Evolutionary conservation across 805 yeast genomes (phyloP).

Genomic region (Sugiyamaella qingdaonensis): DNA sequence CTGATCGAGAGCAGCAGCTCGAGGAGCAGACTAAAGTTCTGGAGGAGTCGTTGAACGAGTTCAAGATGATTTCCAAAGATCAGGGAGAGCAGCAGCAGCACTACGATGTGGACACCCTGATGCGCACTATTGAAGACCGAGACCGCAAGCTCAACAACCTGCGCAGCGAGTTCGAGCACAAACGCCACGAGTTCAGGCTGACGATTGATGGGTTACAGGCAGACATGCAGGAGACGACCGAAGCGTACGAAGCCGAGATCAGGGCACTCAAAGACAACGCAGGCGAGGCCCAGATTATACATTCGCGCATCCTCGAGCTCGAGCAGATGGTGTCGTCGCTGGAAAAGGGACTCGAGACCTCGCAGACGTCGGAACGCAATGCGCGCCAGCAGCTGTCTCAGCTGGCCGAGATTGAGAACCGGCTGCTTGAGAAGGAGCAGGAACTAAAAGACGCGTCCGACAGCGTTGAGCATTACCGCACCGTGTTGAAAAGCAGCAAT

Average conservation of each 20-base stretch:
- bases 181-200: constrained; percentile 31
- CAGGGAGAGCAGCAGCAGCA: constrained; percentile 5
- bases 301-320: constrained; percentile 23
- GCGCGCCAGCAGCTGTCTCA: constrained; percentile 30
- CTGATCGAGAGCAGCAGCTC: constrained; percentile 33
- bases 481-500: constrained; percentile 1
- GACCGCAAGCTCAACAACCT: constrained; percentile 28
- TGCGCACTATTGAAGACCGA: constrained; percentile 24
- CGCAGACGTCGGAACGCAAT: constrained; percentile 26
- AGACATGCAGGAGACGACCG: constrained; percentile 24
- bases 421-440: constrained; percentile 31
- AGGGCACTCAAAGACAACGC: constrained; percentile 18
- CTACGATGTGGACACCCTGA: constrained; percentile 27
- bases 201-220: constrained; percentile 27
- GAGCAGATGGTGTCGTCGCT: constrained; percentile 25
- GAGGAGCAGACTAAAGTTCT: constrained; percentile 44
- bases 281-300: constrained; percentile 22
- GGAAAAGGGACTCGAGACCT: constrained; percentile 23
- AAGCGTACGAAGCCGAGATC: constrained; percentile 23
- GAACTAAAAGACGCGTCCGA: constrained; percentile 21
- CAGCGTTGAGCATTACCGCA: constrained; percentile 16
- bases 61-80: constrained; percentile 22
- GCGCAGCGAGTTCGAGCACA: constrained; percentile 28
- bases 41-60: constrained; percentile 44
- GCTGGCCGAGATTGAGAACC: constrained; percentile 35